Conservation (phyloP, 306 rosid species). For the Quercus aquifolioides region DNA sequence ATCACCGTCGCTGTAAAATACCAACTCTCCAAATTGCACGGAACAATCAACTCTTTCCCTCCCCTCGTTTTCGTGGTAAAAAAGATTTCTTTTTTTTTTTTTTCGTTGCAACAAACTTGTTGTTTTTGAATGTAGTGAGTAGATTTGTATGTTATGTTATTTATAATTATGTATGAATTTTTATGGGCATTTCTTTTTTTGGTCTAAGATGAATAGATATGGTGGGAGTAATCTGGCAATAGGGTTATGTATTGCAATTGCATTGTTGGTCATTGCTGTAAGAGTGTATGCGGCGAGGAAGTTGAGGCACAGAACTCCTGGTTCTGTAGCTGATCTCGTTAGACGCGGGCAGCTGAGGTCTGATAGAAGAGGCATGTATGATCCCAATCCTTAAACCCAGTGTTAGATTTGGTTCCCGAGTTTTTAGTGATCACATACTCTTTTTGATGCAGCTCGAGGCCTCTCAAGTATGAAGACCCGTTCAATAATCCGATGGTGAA, state of each 20-base stretch:
- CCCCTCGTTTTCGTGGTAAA: slow-evolving; percentile 35
- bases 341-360: slow-evolving; percentile 96
- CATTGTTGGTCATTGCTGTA: slow-evolving; percentile 37
- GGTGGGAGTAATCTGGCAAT: slow-evolving; percentile 44
- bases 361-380: slow-evolving; percentile 99
- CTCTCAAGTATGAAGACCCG: slow-evolving; percentile 90
- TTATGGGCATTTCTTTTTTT: neutral
- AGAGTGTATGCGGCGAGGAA: slow-evolving; percentile 40
- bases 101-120: neutral
- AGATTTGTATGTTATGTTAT: too few species aligned
- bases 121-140: neutral
- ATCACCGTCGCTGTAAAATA: slow-evolving; percentile 13
- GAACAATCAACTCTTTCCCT: slow-evolving; percentile 29
- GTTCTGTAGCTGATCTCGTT: slow-evolving; percentile 91
- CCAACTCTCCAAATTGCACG: slow-evolving; percentile 28
- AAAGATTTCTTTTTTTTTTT: neutral
- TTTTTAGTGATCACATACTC: neutral
- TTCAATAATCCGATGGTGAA: slow-evolving; percentile 89
- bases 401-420: neutral
- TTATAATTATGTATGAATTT: neutral
- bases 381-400: slow-evolving; percentile 27
- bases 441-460: slow-evolving; percentile 56
- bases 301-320: slow-evolving; percentile 50
- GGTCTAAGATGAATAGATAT: slow-evolving; percentile 37
- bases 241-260: slow-evolving; percentile 61